Conservation (phyloP, 2,329 filamentous ascomycete genomes). For the Cadophora luteo-olivacea region DNA sequence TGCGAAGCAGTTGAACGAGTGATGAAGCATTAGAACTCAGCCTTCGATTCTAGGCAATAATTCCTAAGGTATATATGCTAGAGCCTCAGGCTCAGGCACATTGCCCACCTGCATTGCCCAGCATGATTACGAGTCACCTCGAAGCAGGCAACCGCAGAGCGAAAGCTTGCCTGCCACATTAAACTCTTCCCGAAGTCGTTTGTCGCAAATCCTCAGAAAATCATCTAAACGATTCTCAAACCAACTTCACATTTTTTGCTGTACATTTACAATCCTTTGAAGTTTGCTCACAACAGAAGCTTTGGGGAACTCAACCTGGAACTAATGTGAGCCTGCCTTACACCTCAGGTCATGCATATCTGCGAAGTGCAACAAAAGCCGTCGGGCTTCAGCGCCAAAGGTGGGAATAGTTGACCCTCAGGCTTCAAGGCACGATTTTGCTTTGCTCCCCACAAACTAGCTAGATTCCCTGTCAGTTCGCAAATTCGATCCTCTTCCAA, state of each 20-base stretch:
- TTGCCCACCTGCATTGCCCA: neutral
- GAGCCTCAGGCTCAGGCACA: neutral
- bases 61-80: neutral
- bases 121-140: conserved; percentile 1
- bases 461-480: neutral
- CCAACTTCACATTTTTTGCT: neutral
- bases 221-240: neutral
- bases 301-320: neutral
- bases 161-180: neutral
- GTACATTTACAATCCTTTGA: neutral
- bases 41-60: neutral
- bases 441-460: neutral
- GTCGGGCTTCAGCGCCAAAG: neutral
- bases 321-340: conserved; percentile 31
- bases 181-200: neutral
- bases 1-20: neutral
- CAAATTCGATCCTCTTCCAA: neutral
- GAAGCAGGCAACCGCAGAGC: neutral
- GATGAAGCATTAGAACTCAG: neutral
- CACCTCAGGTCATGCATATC: conserved; percentile 27
- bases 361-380: conserved; percentile 34
- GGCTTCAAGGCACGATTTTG: conserved; percentile 30
- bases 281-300: neutral
- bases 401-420: conserved; percentile 18
- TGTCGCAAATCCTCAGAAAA: neutral